phyloP scores from a whole-genome alignment of 2,329 filamentous ascomycete species.

The Aspergillus latus region DNA sequence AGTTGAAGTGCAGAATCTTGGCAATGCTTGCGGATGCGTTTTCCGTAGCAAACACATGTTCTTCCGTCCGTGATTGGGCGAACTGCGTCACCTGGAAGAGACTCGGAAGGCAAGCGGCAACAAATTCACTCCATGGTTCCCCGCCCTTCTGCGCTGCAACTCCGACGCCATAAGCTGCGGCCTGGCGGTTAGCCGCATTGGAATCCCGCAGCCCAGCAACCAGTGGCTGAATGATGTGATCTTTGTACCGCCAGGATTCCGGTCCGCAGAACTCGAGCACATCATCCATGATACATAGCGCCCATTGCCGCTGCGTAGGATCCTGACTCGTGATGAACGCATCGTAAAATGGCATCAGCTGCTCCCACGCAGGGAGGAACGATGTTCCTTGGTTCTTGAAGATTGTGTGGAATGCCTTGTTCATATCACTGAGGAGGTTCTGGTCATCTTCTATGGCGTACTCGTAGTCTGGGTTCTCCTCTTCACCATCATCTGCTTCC shows the following conservation, averaged over 20 bases:
- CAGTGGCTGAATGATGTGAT: slow-evolving; percentile 82
- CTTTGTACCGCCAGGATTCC: slow-evolving; percentile 81
- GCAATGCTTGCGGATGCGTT: slow-evolving; percentile 96
- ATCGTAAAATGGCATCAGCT: slow-evolving; percentile 80
- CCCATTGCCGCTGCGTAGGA: slow-evolving; percentile 96
- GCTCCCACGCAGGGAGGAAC: slow-evolving; percentile 87
- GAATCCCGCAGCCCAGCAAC: slow-evolving; percentile 81
- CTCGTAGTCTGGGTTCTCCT: slow-evolving; percentile 80
- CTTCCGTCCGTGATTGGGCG: slow-evolving; percentile 79
- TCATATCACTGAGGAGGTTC: slow-evolving; percentile 96
- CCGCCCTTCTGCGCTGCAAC: slow-evolving; percentile 94
- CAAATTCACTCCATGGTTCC: slow-evolving; percentile 80
- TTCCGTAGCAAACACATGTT: slow-evolving; percentile 95
- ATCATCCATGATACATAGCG: slow-evolving; percentile 98
- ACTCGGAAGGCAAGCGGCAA: slow-evolving; percentile 73
- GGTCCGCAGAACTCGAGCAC: slow-evolving; percentile 94
- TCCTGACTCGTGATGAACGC: slow-evolving; percentile 77
- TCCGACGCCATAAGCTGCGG: slow-evolving; percentile 92
- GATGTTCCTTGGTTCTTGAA: slow-evolving; percentile 91
- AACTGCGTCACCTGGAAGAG: slow-evolving; percentile 83
- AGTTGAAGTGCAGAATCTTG: slow-evolving; percentile 92
- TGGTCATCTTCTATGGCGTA: slow-evolving; percentile 97
- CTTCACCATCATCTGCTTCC: slow-evolving; percentile 83
- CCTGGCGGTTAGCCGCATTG: slow-evolving; percentile 89
- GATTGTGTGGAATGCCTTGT: slow-evolving; percentile 98